Conservation (phyloP, 441 rosid genomes). For the Populus hybrid region DNA sequence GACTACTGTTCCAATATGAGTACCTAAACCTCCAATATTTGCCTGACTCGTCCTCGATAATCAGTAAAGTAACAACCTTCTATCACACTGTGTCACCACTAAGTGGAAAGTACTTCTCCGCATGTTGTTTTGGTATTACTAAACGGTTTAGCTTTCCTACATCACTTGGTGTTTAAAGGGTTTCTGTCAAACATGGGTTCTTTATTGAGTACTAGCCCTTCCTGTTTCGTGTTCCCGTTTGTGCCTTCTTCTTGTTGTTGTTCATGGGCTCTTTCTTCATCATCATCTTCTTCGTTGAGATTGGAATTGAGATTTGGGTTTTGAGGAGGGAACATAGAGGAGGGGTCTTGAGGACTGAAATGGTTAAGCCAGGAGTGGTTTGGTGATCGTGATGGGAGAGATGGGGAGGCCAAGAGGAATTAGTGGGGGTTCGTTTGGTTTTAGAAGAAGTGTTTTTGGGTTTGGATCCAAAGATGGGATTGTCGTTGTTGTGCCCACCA, state of each 20-base stretch:
- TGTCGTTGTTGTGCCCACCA: too few species aligned
- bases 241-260: neutral
- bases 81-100: constrained; percentile 55
- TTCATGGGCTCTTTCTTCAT: constrained; percentile 27
- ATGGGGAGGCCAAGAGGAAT: too few species aligned
- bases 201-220: constrained; percentile 16
- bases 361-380: too few species aligned
- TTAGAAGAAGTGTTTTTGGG: too few species aligned
- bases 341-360: too few species aligned
- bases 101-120: constrained; percentile 85
- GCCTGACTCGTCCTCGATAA: constrained; percentile 89
- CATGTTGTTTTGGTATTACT: constrained; percentile 93
- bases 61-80: constrained; percentile 59
- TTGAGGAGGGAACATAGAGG: too few species aligned
- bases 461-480: too few species aligned
- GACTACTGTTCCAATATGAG: constrained; percentile 98
- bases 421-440: too few species aligned
- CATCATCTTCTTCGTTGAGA: too few species aligned
- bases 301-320: too few species aligned
- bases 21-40: constrained; percentile 87
- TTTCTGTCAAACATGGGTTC: constrained; percentile 81
- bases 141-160: constrained; percentile 96
- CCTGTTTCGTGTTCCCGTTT: constrained; percentile 6
- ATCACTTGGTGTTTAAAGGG: constrained; percentile 87
- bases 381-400: too few species aligned